Base-by-base conservation (phyloP, 257 asterid genomes). In the Haberlea rhodopensis region DNA sequence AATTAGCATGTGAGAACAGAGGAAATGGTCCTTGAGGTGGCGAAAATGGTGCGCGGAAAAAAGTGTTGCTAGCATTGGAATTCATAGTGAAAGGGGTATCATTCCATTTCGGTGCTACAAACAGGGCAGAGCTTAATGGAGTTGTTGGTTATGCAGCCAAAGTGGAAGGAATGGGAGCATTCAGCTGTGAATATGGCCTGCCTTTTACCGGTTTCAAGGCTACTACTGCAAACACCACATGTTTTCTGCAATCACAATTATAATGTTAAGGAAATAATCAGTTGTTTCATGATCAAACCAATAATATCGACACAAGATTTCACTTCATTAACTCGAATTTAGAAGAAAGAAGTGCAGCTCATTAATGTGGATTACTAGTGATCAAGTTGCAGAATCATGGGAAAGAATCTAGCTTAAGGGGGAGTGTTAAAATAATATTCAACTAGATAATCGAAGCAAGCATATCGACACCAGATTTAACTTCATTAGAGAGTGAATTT, bases 181-280 rank as follows among this genome's bases (percentile, higher is more conserved):
- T 32, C 43, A 8, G 43, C 69, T 19, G 74, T 70, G 52, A 70
- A 70, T 27, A 70, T 53, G 22, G 74, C 74, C 34, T 62, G 69
- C 54, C 69, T 57, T 29, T 24, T 54, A 32, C 64, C 64, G 2
- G 53, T 22, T 20, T 45, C 46, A 60, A 62, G 27, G 27, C 55
- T 62, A 24, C 57, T 63, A 24, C 28, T 32, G 74, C 74, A 70
- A 62, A 70, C 63, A 20, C 63, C 74, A 45, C 74, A 70, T 62
- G 62, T 34, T 51, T n/a, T 31, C 43, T 32, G 43, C 43, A 32
- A 32, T 32, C 43, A 32, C 15, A 32, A 32, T 32, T 15, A 32
- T 32, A 32, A 8, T 9, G 2, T 32, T 9, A 32, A 9, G 7
- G 18, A 2, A 54, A 54, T 2, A 54, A 54, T 54, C 20, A 18